Percentiles rank a stretch among this genome's conserved stretches.
Conservation (phyloP, 2,329 filamentous ascomycete species). For the Pleoardoris graminearum region DNA sequence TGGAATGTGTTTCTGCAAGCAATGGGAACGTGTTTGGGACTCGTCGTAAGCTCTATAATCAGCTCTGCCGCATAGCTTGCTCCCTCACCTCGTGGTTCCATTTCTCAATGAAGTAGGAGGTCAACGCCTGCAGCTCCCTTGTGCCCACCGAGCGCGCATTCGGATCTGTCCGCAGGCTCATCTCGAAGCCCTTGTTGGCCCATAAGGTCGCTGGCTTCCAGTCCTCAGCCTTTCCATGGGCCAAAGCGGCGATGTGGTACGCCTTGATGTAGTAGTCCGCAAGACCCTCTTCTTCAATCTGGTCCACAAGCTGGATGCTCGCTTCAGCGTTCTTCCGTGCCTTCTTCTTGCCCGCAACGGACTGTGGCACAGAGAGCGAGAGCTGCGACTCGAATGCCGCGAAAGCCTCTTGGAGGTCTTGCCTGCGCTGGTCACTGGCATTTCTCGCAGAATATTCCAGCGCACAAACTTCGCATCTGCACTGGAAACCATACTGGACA, state of each 20-base stretch:
- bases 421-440: conserved; percentile 33
- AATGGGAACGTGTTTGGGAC: no score
- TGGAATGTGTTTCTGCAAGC: no score
- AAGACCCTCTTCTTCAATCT: conserved; percentile 40
- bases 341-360: conserved; percentile 24
- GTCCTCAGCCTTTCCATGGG: conserved; percentile 30
- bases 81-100: conserved; percentile 36
- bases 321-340: conserved; percentile 33
- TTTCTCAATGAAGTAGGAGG: conserved; percentile 30
- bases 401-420: conserved; percentile 33
- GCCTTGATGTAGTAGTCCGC: conserved; percentile 41
- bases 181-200: conserved; percentile 37
- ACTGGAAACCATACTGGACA: conserved; percentile 43
- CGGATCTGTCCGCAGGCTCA: conserved; percentile 35
- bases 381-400: conserved; percentile 31
- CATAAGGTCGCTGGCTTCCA: conserved; percentile 38
- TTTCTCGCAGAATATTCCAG: conserved; percentile 18
- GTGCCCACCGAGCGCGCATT: conserved; percentile 24
- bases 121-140: conserved; percentile 35
- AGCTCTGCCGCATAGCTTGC: conserved; percentile 9
- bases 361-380: conserved; percentile 25
- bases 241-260: conserved; percentile 38
- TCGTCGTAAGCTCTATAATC: background rate
- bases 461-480: conserved; percentile 45
- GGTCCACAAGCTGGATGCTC: conserved; percentile 31